Conservation (phyloP, 805 yeast species). For the Pichia paraexigua region DNA sequence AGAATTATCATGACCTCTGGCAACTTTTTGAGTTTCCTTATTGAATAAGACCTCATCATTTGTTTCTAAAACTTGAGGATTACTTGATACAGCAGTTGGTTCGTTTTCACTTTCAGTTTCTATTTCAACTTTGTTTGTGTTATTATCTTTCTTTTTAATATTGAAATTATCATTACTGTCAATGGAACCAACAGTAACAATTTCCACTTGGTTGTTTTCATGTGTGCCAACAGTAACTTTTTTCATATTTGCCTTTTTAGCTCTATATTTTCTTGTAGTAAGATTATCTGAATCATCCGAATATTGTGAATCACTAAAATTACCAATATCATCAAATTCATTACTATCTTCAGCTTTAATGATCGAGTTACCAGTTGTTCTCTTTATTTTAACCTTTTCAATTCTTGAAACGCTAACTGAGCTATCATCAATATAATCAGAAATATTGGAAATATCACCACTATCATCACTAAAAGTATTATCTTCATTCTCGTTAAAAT, state of each 20-base stretch:
- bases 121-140: neutral
- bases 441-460: neutral
- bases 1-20: neutral
- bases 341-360: neutral
- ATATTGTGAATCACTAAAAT: neutral
- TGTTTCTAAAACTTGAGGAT: neutral
- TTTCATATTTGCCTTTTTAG: neutral
- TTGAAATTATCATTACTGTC: neutral
- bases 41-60: neutral
- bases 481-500: neutral
- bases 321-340: neutral
- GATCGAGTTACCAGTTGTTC: neutral
- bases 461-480: neutral
- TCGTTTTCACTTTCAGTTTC: neutral
- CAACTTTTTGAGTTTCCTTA: neutral
- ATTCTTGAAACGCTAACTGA: neutral
- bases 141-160: too few relatives aligned
- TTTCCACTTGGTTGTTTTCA: neutral
- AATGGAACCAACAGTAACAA: neutral
- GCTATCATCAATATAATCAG: neutral
- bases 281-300: neutral
- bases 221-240: neutral
- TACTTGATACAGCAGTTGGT: neutral
- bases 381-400: neutral
- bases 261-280: neutral